A percentile compares a stretch with the other conserved stretches of the same genome.
Conservation (phyloP, 306 rosid genomes). For the Carpinus fangiana region DNA sequence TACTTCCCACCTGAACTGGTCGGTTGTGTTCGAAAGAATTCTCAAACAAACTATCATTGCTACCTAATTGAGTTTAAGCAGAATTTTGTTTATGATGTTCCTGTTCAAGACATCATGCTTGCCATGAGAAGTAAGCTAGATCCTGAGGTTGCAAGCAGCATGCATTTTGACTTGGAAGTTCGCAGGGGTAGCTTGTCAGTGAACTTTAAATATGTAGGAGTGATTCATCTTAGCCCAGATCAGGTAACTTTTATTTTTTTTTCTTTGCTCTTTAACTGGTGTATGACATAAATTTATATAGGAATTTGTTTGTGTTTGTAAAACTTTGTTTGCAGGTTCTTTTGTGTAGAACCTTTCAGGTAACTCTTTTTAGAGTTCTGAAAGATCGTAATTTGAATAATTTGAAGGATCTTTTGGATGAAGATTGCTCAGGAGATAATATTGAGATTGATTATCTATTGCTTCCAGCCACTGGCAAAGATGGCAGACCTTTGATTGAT, state of each 20-base stretch:
- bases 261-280: conserved; percentile 3
- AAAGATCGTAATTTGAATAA: conserved; percentile 34
- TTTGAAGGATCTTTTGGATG: conserved; percentile 29
- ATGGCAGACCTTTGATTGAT: conserved; percentile 36
- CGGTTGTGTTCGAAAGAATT: conserved; percentile 21
- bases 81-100: conserved; percentile 46
- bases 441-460: conserved; percentile 66
- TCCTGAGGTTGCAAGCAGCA: conserved; percentile 39
- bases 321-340: conserved; percentile 50
- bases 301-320: neutral
- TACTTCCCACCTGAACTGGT: conserved; percentile 66
- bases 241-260: conserved; percentile 45
- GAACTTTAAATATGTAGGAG: conserved; percentile 51
- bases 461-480: conserved; percentile 50
- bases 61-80: conserved; percentile 64
- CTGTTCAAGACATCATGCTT: conserved; percentile 56
- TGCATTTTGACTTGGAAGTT: conserved; percentile 44
- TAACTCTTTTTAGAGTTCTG: conserved; percentile 49
- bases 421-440: conserved; percentile 35
- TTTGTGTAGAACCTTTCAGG: conserved; percentile 64
- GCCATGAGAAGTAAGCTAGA: conserved; percentile 53
- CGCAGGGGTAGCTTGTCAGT: conserved; percentile 52
- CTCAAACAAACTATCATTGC: conserved; percentile 51
- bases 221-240: conserved; percentile 40
- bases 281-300: neutral